These are phyloP conservation scores for Nicotiana paniculata DNA, from an alignment of 257 asterid genomes.

Conservation along the genomic window DNA sequence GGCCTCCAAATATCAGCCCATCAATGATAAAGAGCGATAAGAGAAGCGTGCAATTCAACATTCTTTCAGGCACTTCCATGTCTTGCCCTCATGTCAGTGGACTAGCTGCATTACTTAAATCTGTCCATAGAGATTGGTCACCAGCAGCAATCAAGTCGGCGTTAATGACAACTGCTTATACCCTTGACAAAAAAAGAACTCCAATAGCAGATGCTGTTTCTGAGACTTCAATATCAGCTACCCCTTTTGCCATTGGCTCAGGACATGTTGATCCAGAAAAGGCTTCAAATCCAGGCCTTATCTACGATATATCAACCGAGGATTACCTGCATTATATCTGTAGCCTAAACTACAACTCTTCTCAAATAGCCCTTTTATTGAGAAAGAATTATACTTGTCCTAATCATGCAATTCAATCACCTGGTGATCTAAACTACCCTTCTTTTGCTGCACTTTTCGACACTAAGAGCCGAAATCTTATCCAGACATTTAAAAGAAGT, in stretches of 20 bases:
- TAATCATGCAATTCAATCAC: conserved; percentile 14
- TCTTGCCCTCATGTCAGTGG: conserved; percentile 77
- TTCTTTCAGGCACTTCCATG: conserved; percentile 79
- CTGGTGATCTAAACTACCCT: conserved; percentile 72
- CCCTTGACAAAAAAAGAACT: conserved; percentile 21
- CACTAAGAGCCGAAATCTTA: conserved; percentile 9
- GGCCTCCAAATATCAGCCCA: conserved; percentile 65
- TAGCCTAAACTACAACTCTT: conserved; percentile 48
- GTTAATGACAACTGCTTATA: conserved; percentile 60
- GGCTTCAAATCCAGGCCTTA: conserved; percentile 64
- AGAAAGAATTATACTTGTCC: conserved; percentile 44
- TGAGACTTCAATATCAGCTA: conserved; percentile 26
- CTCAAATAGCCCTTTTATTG: conserved; percentile 38
- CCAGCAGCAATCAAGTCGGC: conserved; percentile 79
- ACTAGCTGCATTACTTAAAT: conserved; percentile 57
- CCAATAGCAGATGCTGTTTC: conserved; percentile 43
- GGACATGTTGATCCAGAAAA: conserved; percentile 63
- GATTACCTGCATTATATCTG: conserved; percentile 56
- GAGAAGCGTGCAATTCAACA: conserved; percentile 46
- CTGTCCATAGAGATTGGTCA: conserved; percentile 53
- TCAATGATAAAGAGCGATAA: conserved; percentile 40
- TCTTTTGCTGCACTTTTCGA: conserved; percentile 47
- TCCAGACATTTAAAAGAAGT: conserved; percentile 36
- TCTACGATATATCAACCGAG: conserved; percentile 40
- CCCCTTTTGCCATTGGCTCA: conserved; percentile 55